These are phyloP conservation scores for Penicillium griseofulvum DNA, from an alignment of 2,329 filamentous ascomycete species.

Conservation along the genomic window DNA sequence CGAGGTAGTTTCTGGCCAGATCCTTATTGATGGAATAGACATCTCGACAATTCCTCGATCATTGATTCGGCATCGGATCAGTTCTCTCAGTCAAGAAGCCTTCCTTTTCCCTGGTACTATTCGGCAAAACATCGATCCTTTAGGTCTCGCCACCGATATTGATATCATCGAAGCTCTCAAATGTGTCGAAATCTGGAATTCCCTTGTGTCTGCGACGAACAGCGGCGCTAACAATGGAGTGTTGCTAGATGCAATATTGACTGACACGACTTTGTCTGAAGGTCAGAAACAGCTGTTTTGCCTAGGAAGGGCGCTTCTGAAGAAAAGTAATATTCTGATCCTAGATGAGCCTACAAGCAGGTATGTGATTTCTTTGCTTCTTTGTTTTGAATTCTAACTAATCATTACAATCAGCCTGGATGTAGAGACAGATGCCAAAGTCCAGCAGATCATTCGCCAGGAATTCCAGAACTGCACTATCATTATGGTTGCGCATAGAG, in stretches of 20 bases:
- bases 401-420: slow-evolving; percentile 6
- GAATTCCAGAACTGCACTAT: slow-evolving; percentile 14
- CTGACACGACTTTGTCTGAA: slow-evolving; percentile 59
- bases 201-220: slow-evolving; percentile 15
- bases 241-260: slow-evolving; percentile 32
- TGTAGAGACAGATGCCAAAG: slow-evolving; percentile 13
- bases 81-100: slow-evolving; percentile 28
- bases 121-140: slow-evolving; percentile 31
- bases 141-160: slow-evolving; percentile 14
- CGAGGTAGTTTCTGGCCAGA: slow-evolving; percentile 25
- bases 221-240: background rate
- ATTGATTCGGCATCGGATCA: slow-evolving; percentile 19
- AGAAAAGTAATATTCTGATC: slow-evolving; percentile 17
- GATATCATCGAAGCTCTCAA: slow-evolving; percentile 24
- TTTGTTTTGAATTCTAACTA: background rate
- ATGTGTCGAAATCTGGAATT: slow-evolving; percentile 24
- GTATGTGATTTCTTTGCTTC: slow-evolving; percentile 7
- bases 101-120: slow-evolving; percentile 25
- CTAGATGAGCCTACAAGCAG: slow-evolving; percentile 27
- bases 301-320: slow-evolving; percentile 63
- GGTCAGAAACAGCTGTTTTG: slow-evolving; percentile 73
- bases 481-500: slow-evolving; percentile 19
- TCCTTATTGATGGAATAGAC: slow-evolving; percentile 27
- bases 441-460: slow-evolving; percentile 15
- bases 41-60: slow-evolving; percentile 18